Evolutionary conservation across 2,329 filamentous ascomycete species (phyloP), one percentile per base, ranked within the genome.

Genomic region (Neofusicoccum ribis): DNA sequence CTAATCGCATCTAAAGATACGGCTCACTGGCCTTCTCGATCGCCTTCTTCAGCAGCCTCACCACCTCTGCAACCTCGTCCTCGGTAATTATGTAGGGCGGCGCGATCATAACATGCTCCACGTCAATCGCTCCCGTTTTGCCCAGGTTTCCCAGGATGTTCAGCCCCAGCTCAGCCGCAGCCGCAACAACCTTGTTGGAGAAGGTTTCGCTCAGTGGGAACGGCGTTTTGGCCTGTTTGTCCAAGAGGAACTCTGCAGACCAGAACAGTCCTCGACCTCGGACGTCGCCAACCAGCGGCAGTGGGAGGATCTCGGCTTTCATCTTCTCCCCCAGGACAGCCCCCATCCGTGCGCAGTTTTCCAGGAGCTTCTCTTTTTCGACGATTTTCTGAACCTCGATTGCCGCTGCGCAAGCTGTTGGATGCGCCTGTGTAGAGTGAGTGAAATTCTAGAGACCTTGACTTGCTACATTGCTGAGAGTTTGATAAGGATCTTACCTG

Each of bases 361-460:
- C 63, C 3, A 64, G 9, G 5, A 64, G 43, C 1, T 50, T 31
- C 15, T 64, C 62, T 5, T 41, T 41, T n/a, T 50, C 27, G 17
- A 64, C 59, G 50, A 59, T 64, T 36, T 64, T 64, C 27, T 64
- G 63, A 14, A 64, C 63, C 36, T 58, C 63, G 31, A 60, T 50
- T 17, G 63, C 63, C 12, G 51, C 63, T 23, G 63, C 63, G 14
- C 62, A 64, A 9, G 62, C 62, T 36, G 62, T 64, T 17, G 62
- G 62, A 9, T 64, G 62, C 11, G 62, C 62, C 62, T 64, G 31
- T 2, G 15, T 17, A 8, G 9, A 7, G 20, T 5, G n/a, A 14
- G 51, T 56, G n/a, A 41, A 23, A 17, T 47, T 9, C 46, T 5
- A 3, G 5, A 11, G 8, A 14, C 3, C 14, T 14, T 1, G 46